Base-by-base conservation (phyloP, 495 filamentous ascomycete species). In the Penicillium canariense region DNA sequence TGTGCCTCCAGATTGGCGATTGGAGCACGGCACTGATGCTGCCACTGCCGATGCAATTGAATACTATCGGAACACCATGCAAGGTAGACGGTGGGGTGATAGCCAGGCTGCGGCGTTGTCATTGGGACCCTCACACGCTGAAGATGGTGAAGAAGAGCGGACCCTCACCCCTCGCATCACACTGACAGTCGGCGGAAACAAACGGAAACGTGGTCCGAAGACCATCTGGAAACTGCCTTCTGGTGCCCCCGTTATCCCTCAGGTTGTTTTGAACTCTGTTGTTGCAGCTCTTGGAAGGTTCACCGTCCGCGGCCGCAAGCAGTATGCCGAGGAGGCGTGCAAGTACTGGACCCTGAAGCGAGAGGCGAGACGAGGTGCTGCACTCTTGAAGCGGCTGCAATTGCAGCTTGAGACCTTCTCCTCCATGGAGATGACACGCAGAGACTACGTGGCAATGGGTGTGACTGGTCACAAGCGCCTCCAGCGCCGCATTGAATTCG, bases 301-400 rank as follows among this genome's bases (percentile, higher is more conserved):
- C 66, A 77, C 76, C 17, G 85, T 97, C 54, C 84, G 84, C 28
- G 93, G 94, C 60, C 81, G 88, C 23, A 94, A 93, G 61, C 91
- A 97, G 42, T 99, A 89, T 73, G 86, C 91, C 1, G 88, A 88
- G 28, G 91, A 97, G 64, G 88, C 87, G 2, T 97, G 92, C 74
- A 90, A 89, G 56, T 99, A 97, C 70, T 99, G 94, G 94, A 97
- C 94, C 0, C 74, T 97, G 48, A 99, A 99, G 70, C 82, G 94
- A 32, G 94, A 99, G 69, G 89, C 93, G 36, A 81, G 94, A 31
- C 81, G 94, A 55, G 94, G 94, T 27, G 94, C 94, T 14, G 89
- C 93, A 15, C 76, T 97, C 36, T 78, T 99, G 45, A 96, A 96
- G 72, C 84, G 94, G 32, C 77, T 97, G 8, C 94, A 98, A 65